A percentile compares a stretch with the other conserved stretches of the same genome.
Evolutionary conservation across 129 eudicot genomes (phyloP).

Genomic region (Arctium minus): DNA sequence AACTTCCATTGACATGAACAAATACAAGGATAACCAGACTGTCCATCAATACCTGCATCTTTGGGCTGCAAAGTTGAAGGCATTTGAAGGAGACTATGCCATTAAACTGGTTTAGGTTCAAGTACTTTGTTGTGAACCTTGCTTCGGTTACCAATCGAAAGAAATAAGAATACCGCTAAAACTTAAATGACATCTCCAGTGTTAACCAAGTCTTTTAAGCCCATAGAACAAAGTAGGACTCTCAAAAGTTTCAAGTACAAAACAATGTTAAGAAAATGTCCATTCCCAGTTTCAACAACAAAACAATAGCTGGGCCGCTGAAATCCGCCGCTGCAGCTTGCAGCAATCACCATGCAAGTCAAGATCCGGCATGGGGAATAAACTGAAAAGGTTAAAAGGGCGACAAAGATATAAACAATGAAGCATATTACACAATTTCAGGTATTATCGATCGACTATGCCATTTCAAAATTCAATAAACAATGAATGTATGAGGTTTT

Average conservation of each 20-base stretch:
- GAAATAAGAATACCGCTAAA: background rate
- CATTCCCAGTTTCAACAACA: constrained; percentile 27
- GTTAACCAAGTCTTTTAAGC: background rate
- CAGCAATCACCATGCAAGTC: constrained; percentile 11
- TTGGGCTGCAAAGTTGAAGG: background rate
- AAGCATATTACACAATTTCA: constrained; percentile 12
- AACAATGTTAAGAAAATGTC: constrained; percentile 6
- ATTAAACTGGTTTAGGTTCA: background rate
- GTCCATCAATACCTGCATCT: background rate
- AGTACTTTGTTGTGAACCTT: background rate
- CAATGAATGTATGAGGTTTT: constrained; percentile 14
- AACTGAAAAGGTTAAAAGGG: constrained; percentile 30
- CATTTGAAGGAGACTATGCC: background rate
- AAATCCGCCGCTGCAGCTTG: constrained; percentile 23
- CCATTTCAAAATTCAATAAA: background rate
- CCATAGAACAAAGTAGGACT: background rate
- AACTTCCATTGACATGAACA: background rate
- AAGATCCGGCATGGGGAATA: constrained; percentile 1
- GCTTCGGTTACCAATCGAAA: background rate
- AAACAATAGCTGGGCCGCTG: constrained; percentile 16
- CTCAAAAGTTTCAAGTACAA: constrained; percentile 13
- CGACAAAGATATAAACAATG: background rate
- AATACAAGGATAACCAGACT: background rate
- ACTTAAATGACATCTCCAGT: background rate
- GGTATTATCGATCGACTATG: background rate